Base-by-base conservation (phyloP, 2,329 filamentous ascomycete genomes). In the Arthrobotrys iridis region DNA sequence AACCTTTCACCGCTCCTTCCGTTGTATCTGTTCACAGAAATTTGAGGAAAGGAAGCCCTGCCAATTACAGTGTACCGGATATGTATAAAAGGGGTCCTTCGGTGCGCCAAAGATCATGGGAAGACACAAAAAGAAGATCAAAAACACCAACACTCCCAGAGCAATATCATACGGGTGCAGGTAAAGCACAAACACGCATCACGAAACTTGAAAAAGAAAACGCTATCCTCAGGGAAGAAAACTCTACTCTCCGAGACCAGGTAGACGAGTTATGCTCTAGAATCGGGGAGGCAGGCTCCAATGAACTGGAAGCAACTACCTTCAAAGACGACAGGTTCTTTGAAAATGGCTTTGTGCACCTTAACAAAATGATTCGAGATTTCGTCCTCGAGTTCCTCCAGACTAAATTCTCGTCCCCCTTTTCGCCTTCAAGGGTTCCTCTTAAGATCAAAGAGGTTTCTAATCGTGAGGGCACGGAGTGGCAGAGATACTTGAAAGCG, bases 291-390 rank as follows among this genome's bases (percentile, higher is more conserved):
- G 40, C 11, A 15, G 58, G 18, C 4, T 35, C 58, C 11, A 28
- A 26, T 15, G 41, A n/a, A 18, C 8, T 63, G 18, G 20, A 11
- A 28, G 30, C 22, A 28, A 2, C 40, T 3, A 33, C 20, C 11
- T 5, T 48, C 41, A 63, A 63, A 48, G 58, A 63, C 18, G 58
- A 63, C 30, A 18, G n/a, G 13, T 63, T 45, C 28, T 48, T 63
- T 26, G 58, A 45, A 26, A 48, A 20, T n/a, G 40, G 18, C 2
- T 46, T 48, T 33, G 11, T 10, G 15, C 45, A 50, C 15, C 46
- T 65, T 1, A 30, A 57, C 35, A 37, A 20, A 26, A 28, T 52
- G 22, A 33, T 65, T 4, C 30, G 35, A 13, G 37, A 37, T 30
- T 65, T 41, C 24, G 22, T 55, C 11, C 33, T 22, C 22, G 45